Percentiles rank a stretch among this genome's conserved stretches.
These are phyloP conservation scores for Arthonia radiata DNA, from an alignment of 495 filamentous ascomycete species.

Conservation along the genomic window DNA sequence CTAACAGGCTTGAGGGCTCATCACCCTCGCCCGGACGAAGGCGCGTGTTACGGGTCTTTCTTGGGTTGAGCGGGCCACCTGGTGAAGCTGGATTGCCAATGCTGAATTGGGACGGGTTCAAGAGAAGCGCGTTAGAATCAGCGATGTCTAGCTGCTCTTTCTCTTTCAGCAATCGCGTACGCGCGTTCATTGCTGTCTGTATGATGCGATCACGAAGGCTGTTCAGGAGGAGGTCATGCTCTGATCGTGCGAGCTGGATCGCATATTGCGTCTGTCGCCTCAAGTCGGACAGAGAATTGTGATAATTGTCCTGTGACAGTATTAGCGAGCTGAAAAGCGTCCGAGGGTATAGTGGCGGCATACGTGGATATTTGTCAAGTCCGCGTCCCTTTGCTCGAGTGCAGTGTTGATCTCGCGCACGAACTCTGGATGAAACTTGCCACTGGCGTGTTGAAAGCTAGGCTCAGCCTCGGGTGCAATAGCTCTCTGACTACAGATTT, in stretches of 20 bases:
- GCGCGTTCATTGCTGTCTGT: conserved; percentile 49
- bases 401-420: conserved; percentile 62
- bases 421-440: conserved; percentile 57
- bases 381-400: conserved; percentile 59
- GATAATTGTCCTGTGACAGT: conserved; percentile 12
- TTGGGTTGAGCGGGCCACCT: conserved; percentile 52
- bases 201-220: conserved; percentile 71
- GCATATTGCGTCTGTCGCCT: conserved; percentile 31
- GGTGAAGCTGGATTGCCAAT: conserved; percentile 40
- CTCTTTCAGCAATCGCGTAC: conserved; percentile 52
- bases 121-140: conserved; percentile 64
- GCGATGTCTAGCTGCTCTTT: conserved; percentile 75
- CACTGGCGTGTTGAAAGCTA: conserved; percentile 27
- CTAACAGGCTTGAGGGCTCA: conserved; percentile 38
- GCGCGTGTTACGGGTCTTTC: conserved; percentile 44
- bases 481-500: conserved; percentile 7
- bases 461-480: conserved; percentile 21
- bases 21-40: conserved; percentile 44
- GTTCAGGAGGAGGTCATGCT: conserved; percentile 48
- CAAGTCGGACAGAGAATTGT: conserved; percentile 19
- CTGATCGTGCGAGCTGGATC: conserved; percentile 51
- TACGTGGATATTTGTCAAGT: conserved; percentile 54
- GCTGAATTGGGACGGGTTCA: conserved; percentile 82
- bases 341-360: conserved; percentile 9
- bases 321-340: conserved; percentile 2